Conservation (phyloP, 768 basidiomycete genomes). For the Mrakia hoshinonis region DNA sequence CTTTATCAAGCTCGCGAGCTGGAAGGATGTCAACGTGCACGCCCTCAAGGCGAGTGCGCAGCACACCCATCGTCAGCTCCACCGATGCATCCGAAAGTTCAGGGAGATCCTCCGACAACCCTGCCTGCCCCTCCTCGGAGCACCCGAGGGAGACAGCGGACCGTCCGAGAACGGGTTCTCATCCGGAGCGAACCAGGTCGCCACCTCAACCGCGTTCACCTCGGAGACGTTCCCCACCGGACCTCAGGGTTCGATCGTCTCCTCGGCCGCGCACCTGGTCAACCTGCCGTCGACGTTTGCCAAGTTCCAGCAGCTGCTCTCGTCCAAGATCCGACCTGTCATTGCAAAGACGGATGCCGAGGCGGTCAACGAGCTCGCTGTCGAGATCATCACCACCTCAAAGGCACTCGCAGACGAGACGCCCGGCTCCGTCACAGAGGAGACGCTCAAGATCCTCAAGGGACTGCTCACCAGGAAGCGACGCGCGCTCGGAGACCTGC, state of each 20-base stretch:
- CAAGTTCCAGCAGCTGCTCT: conserved; percentile 29
- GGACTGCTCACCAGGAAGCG: conserved; percentile 70
- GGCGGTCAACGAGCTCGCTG: conserved; percentile 53
- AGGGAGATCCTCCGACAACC: conserved; percentile 79
- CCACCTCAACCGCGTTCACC: not conserved
- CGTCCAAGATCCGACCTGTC: conserved; percentile 31
- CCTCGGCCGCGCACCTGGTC: conserved; percentile 40
- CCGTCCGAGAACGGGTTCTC: conserved; percentile 1
- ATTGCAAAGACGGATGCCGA: conserved; percentile 10
- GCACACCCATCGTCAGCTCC: conserved; percentile 79
- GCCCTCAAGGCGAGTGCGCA: conserved; percentile 86
- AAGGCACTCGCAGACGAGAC: conserved; percentile 41
- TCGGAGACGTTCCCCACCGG: not conserved
- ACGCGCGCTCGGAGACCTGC: conserved; percentile 79
- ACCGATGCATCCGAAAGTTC: conserved; percentile 83
- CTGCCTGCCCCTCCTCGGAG: conserved; percentile 12
- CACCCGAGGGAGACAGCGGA: conserved; percentile 14
- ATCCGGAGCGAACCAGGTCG: not conserved
- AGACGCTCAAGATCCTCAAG: conserved; percentile 51
- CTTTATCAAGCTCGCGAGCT: conserved; percentile 90
- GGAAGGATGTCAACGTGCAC: conserved; percentile 94
- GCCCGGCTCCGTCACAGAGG: conserved; percentile 46
- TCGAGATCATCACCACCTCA: conserved; percentile 48
- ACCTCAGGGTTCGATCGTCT: conserved; percentile 24
- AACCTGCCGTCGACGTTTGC: conserved; percentile 44